Percentiles rank a stretch among this genome's conserved stretches.
Conservation (phyloP, 2,329 filamentous ascomycete species). For the Xylaria sp. region DNA sequence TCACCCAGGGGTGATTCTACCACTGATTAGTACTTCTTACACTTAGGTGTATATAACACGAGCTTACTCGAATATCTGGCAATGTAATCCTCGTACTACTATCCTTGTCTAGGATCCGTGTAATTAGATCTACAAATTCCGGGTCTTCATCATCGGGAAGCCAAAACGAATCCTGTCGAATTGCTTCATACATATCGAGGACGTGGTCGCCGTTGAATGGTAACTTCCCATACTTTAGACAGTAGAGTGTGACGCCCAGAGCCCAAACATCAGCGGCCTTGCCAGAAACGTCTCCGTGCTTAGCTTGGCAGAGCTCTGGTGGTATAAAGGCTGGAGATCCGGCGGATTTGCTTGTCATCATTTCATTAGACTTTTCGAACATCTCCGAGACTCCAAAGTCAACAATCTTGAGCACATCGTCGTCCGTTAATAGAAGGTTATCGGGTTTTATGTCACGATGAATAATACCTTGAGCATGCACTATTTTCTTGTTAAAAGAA, state of each 20-base stretch:
- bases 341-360: conserved; percentile 92
- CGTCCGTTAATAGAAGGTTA: conserved; percentile 88
- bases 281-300: conserved; percentile 88
- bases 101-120: conserved; percentile 82
- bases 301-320: conserved; percentile 88
- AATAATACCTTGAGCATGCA: conserved; percentile 93
- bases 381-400: conserved; percentile 99
- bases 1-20: conserved; percentile 94
- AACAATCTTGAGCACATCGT: conserved; percentile 95
- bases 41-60: neutral
- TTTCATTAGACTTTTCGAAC: conserved; percentile 86
- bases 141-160: conserved; percentile 73
- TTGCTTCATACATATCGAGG: conserved; percentile 89
- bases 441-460: conserved; percentile 99
- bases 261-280: conserved; percentile 97
- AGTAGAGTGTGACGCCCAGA: conserved; percentile 96
- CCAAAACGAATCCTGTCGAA: conserved; percentile 74
- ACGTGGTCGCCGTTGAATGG: conserved; percentile 85
- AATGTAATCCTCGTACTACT: conserved; percentile 85
- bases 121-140: conserved; percentile 79
- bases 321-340: conserved; percentile 95
- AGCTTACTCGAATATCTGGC: conserved; percentile 79
- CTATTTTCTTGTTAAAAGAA: conserved; percentile 55
- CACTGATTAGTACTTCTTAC: conserved; percentile 39
- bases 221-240: conserved; percentile 86